These are phyloP conservation scores for Trametes coccinea DNA, from an alignment of 768 basidiomycete genomes.

Conservation along the genomic window DNA sequence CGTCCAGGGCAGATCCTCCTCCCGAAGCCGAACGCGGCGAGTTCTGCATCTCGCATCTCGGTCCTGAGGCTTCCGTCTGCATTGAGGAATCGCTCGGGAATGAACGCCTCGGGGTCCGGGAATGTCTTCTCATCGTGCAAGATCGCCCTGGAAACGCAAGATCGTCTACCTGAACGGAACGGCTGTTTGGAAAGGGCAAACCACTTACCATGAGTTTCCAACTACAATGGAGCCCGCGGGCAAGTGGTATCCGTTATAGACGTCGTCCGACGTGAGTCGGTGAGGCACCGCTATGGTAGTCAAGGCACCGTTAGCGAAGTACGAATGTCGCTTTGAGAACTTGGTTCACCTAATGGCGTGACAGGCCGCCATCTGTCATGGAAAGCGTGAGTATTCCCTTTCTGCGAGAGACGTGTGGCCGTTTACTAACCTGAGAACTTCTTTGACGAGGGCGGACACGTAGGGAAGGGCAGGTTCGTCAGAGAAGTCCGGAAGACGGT, in stretches of 20 bases:
- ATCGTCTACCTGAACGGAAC: neutral
- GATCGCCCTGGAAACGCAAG: conserved; percentile 19
- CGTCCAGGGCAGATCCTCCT: conserved; percentile 33
- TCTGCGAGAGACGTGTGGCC: neutral
- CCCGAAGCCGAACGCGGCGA: conserved; percentile 24
- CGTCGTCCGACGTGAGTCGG: conserved; percentile 23
- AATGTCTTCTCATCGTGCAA: conserved; percentile 25
- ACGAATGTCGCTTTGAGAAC: neutral
- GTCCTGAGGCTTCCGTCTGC: conserved; percentile 19
- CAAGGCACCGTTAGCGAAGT: neutral
- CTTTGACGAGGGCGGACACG: conserved; percentile 38
- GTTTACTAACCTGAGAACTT: conserved; percentile 26
- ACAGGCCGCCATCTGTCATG: conserved; percentile 22
- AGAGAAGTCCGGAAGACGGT: conserved; percentile 32
- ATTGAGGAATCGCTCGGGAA: conserved; percentile 30
- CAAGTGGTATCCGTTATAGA: conserved; percentile 24
- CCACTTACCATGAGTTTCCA: conserved; percentile 26
- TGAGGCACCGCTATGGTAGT: conserved; percentile 22
- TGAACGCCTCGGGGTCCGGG: conserved; percentile 26
- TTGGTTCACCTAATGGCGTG: conserved; percentile 19
- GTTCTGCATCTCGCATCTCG: conserved; percentile 20
- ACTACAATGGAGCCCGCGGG: conserved; percentile 24
- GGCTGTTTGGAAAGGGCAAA: neutral
- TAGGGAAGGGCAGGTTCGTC: conserved; percentile 32
- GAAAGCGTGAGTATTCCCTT: neutral